Evolutionary conservation across 2,329 filamentous ascomycete genomes (phyloP), one percentile per base, ranked within the genome.

Genomic region (Trichoderma guizhouense): DNA sequence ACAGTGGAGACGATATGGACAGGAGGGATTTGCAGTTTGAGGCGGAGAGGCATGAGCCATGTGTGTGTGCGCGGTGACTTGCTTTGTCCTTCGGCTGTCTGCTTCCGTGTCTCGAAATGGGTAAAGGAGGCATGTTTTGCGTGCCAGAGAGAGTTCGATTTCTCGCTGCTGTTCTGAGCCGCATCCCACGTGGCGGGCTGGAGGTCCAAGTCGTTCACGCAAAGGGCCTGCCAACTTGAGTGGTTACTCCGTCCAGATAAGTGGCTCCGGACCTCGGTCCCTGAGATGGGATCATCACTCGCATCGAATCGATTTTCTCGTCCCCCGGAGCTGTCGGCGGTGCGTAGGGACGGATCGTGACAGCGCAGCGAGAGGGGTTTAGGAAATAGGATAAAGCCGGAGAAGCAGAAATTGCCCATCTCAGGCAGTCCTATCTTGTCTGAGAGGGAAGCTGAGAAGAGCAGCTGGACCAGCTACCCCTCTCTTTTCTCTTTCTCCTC

Each of bases 141-240:
- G 39, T 36, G 34, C 26, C 26, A 68, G 18, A 67, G 7, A 36
- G 30, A 53, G 47, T 12, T 53, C 47, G n/a, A 67, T 57, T 24
- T 51, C 47, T 24, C 39, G 47, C 47, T 53, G 47, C 30, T 57
- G 15, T 67, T 36, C 21, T 67, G n/a, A 36, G 55, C 66, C 55
- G 39, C 66, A 60, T 47, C 21, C 66, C 66, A 69, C 66, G 66
- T 69, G 66, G 66, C 57, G 55, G 66, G 36, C 55, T 30, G 43
- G 43, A 39, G 39, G 36, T 34, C 55, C 36, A 60, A 18, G 55
- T 24, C 57, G 55, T 53, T n/a, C 63, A 55, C 47, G 30, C 63
- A 53, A 66, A 26, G 43, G 43, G 43, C 43, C 43, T 51, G 43
- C n/a, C 43, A n/a, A 51, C 18, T 21, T 51, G 9, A 51, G 43